Evolutionary conservation across 1,284 basidiomycete genomes (phyloP), one percentile per base, ranked within the genome.

Genomic region (Pyrrhoderma noxium): DNA sequence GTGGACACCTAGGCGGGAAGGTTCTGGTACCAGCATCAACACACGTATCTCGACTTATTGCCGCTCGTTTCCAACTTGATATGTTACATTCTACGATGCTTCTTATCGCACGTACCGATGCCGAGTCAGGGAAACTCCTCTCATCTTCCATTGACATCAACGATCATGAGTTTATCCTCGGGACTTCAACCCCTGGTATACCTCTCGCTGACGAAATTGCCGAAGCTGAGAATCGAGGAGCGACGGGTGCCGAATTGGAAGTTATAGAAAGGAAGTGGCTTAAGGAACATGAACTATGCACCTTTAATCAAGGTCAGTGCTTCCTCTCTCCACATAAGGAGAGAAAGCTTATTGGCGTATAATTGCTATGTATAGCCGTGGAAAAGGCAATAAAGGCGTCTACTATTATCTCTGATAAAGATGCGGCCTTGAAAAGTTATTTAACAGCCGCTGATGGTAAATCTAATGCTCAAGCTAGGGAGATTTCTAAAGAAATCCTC

Each of bases 1-100:
- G 92, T 63, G 92, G 92, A 16, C 92, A 95, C 70, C 77, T 93
- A 62, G 87, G 86, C n/a, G 92, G 92, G 52, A 95, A 95, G 68
- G 91, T 95, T 40, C 77, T 95, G 51, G 92, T 95, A 1, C 92
- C 92, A 13, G 84, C 88, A 3, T 89, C 87, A 8, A 85, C 89
- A 19, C 92, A 94, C 62, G 74, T 90, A 56, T 86, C 88, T 45
- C 84, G 93, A 34, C 78, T 95, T 51, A 75, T 91, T 57, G 79
- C 90, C 11, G 75, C 88, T 27, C 85, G 92, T 23, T 91, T 93
- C 72, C 90, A 93, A 67, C 80, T 90, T 58, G 92, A 95, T 66
- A 72, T 95, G 53, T 74, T 95, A 58, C 85, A 89, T 62, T 85
- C 86, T 47, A 86, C 89, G 14, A 93, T 93, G 80, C 78, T 93